Conservation (phyloP, 1,139 yeast species). For the Saccharomyces hybrid region DNA sequence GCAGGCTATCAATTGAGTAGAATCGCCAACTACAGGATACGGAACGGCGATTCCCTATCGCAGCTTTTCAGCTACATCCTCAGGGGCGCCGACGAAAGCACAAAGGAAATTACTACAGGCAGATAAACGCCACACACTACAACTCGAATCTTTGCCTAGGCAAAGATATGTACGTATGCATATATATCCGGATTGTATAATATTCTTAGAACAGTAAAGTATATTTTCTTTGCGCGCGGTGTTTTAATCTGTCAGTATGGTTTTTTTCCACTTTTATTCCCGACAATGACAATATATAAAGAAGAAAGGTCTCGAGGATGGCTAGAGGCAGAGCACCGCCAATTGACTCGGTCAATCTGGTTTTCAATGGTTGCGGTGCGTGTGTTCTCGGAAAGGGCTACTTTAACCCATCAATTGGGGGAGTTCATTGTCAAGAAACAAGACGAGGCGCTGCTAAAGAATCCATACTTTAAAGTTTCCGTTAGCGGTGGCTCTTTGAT, state of each 20-base stretch:
- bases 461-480: slow-evolving; percentile 58
- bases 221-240: background rate
- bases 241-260: background rate
- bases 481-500: slow-evolving; percentile 88
- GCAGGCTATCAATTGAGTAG: slow-evolving; percentile 80
- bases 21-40: slow-evolving; percentile 55
- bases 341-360: background rate
- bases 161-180: background rate
- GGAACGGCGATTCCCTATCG: slow-evolving; percentile 43
- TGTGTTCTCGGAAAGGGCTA: slow-evolving; percentile 46
- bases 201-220: background rate
- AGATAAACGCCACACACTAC: background rate
- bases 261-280: background rate
- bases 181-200: background rate
- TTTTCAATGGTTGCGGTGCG: slow-evolving; percentile 40
- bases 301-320: background rate
- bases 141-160: background rate
- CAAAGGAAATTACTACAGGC: background rate
- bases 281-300: background rate
- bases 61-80: slow-evolving; percentile 52
- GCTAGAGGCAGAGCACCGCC: background rate
- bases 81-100: slow-evolving; percentile 35
- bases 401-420: slow-evolving; percentile 54
- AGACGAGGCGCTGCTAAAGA: slow-evolving; percentile 39
- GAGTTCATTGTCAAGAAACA: slow-evolving; percentile 47